Evolutionary conservation across 2,329 filamentous ascomycete species (phyloP), one percentile per base, ranked within the genome.

Genomic region (Grosmannia clavigera): DNA sequence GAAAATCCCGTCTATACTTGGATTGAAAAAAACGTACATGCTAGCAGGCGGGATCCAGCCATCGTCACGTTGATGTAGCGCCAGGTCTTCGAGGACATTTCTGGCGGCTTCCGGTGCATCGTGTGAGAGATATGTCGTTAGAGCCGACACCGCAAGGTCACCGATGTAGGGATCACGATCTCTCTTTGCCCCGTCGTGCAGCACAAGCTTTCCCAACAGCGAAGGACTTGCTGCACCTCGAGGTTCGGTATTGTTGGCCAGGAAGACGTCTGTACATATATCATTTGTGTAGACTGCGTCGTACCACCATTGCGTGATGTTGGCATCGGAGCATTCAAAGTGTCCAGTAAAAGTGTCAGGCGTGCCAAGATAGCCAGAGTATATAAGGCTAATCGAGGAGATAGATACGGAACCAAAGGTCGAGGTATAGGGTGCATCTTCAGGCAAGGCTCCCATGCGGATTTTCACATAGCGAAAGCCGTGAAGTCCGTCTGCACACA

Each of bases 1-100:
- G 19, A 52, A 35, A 33, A 19, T 3, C 14, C n/a, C 27, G 33
- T n/a, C 2, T 5, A 48, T 9, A 40, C 19, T 19, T 19, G 35
- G 27, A 58, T 31, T 1, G 27, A 12, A n/a, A 16, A 16, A 5
- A 11, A 31, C 74, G 67, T 66, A 75, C 73, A 81, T 81, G 67
- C 76, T 79, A 9, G 78, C 75, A 0, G 78, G 78, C 6, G 78
- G 78, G 55, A 81, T 78, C 78, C 78, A 81, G 3, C 78, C 78
- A 63, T 81, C 78, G 3, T 60, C 67, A 25, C 77, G 68, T 65
- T 81, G 78, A 64, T 80, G 78, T 50, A 71, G 67, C 0, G 73
- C 76, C 40, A 81, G 65, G 64, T 81, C 78, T 10, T 74, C 76
- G 35, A 81, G 67, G 5, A 81, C 75, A 61, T 81, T 79, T 2